Base-by-base conservation (phyloP, 1,139 yeast genomes). In the Kodamaea arcana region DNA sequence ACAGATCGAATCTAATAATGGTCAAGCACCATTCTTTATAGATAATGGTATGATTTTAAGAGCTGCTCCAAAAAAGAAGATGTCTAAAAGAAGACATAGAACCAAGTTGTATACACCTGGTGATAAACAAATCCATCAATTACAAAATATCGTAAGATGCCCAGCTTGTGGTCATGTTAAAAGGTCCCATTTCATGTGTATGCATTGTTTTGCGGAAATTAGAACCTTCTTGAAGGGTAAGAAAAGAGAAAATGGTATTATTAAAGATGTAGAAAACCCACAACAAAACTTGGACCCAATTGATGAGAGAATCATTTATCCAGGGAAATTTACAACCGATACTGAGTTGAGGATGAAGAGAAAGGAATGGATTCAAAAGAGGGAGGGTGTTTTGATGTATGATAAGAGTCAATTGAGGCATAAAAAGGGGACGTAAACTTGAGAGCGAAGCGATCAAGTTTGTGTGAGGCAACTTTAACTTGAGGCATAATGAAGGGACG, bases 81-180 rank as follows among this genome's bases (percentile, higher is more conserved):
- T 79, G 10, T 87, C 97, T 7, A 85, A 86, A 56, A 78, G 79
- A 63, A 84, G 87, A 61, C 83, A 86, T 54, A 80, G 97, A 60
- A 82, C 77, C 54, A 80, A 83, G 62, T 74, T 85, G 47, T 81
- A 84, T 50, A 84, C 86, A 12, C 90, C 95, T 3, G 94, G 88
- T 10, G 72, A 77, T 43, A 90, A 87, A 57, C 94, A 88, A 52
- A 69, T 84, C 46, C 78, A 86, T 56, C 80, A 81, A 35, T 69
- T 85, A 46, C 75, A 80, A 40, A 83, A 85, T 55, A 65, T 92
- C 49, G 86, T 83, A 44, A 76, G 95, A 56, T 92, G 98, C 58
- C 96, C 97, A 4, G 83, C 96, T 1, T 92, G 98, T 64, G 98
- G 98, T 29, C 84, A 85, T 44, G 83, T 79, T 48, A 90, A 90